These are phyloP conservation scores for Shiraia bambusicola DNA, from an alignment of 2,329 filamentous ascomycete species.

Conservation along the genomic window DNA sequence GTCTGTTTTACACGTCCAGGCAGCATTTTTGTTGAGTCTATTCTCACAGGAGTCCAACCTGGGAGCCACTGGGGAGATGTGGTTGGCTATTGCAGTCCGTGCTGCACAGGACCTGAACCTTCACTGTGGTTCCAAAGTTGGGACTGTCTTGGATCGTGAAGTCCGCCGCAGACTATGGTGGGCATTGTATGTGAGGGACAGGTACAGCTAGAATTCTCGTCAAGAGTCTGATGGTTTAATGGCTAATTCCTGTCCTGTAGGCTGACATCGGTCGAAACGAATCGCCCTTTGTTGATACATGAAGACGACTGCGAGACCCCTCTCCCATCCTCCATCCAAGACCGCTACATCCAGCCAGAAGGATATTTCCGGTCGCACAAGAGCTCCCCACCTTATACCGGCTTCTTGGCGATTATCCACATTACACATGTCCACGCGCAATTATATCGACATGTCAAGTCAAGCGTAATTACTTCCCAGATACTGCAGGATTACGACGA, in stretches of 20 bases:
- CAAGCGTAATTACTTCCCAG: conserved; percentile 61
- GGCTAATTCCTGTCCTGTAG: conserved; percentile 46
- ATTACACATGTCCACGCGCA: conserved; percentile 76
- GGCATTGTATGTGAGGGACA: conserved; percentile 87
- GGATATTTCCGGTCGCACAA: conserved; percentile 46
- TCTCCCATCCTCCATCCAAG: conserved; percentile 77
- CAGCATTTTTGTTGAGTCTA: conserved; percentile 71
- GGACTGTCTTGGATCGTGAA: conserved; percentile 76
- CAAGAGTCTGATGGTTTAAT: background rate
- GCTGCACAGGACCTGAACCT: conserved; percentile 77
- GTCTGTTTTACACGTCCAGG: conserved; percentile 72
- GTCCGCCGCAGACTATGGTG: conserved; percentile 91
- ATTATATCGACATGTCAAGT: conserved; percentile 69
- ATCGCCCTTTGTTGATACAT: conserved; percentile 77
- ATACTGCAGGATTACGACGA: conserved; percentile 77
- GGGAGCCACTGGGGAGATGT: conserved; percentile 81
- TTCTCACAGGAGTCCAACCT: conserved; percentile 85
- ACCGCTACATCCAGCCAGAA: conserved; percentile 67
- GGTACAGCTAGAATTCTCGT: conserved; percentile 50
- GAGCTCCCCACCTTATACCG: conserved; percentile 57
- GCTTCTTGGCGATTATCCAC: conserved; percentile 76
- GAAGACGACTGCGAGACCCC: conserved; percentile 85
- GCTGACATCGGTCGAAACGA: conserved; percentile 75
- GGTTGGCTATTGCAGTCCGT: conserved; percentile 77
- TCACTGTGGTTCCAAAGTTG: background rate